Evolutionary conservation across 2,329 filamentous ascomycete species (phyloP), one percentile per base, ranked within the genome.

Genomic region (Blastomyces percursus): DNA sequence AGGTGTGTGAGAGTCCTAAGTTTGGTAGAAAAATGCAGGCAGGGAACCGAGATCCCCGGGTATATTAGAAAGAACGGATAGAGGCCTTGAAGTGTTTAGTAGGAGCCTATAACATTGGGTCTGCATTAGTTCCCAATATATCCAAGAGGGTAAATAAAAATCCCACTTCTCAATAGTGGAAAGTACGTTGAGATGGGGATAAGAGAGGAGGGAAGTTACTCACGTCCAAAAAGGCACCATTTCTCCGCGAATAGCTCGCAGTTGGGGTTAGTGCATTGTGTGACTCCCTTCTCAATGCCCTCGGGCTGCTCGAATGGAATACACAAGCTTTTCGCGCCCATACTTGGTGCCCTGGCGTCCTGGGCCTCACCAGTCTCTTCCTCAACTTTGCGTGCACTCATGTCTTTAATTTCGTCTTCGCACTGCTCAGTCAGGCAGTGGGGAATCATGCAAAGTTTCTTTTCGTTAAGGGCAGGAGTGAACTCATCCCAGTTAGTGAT

Each of bases 401-500:
- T 82, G 62, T 95, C 91, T 84, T 97, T 97, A 80, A 97, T 91
- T 75, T 90, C 85, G 70, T 96, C 93, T 78, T 96, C 93, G 72
- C 93, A 97, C 74, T 89, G 86, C 64, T 85, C 84, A 14, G 84
- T 88, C 65, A 92, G 80, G 74, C 95, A 99, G 81, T 91, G 89
- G 61, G 93, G 93, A 67, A 97, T 95, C 64, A 97, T 80, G 52
- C 95, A 87, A 52, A 97, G 86, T 72, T 97, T 96, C 84, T 95
- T 96, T 73, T 84, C 81, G 76, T 99, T 94, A 50, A 99, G 84
- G 0, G 90, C 86, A 8, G 94, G 93, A 55, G 94, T 85, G 62
- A 99, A 95, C 61, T 96, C 88, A 48, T 90, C 87, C 94, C 94
- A 99, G 68, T 92, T 85, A 58, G 85, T 90, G 69, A 97, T 81